Base-by-base conservation (phyloP, 768 basidiomycete species). In the Leccinum longicurvipes region DNA sequence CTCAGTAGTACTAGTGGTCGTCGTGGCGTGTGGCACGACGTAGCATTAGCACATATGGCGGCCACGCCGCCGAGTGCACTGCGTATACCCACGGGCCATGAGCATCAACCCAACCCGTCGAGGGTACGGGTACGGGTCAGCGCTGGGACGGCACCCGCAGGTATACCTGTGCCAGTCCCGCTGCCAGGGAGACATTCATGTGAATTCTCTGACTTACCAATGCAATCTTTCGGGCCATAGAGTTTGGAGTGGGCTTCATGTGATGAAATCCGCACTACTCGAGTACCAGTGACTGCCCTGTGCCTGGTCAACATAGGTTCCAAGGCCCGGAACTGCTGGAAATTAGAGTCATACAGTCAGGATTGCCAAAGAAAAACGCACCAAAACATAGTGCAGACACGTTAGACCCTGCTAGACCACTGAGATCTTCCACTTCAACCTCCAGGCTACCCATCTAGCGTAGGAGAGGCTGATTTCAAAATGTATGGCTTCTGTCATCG, bases 221-320 rank as follows among this genome's bases (percentile, higher is more conserved):
- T 64, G 84, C 85, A 87, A 69, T 94, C 91, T 27, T 80, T 76
- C 0, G 76, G 65, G 53, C 85, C 78, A 59, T 83, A 89, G 57
- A 71, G 80, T 17, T 70, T 60, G 0, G 84, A 78, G 6, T 72
- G 74, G 1, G 84, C 79, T 69, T 87, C 86, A 7, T 87, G 64
- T 6, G 91, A 92, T 5, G 90, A 88, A 56, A 82, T 83, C 92
- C 92, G 93, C 14, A 93, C 70, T 6, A 93, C 82, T 31, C 90
- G 81, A 3, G 84, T 74, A 27, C 78, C 77, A 3, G 73, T 67
- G 3, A 69, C 65, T 24, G 67, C 74, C 4, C 74, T 70, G 21
- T 80, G 77, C 25, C 77, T 77, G 14, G 72, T 59, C 15, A 93
- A 76, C 21, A 81, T 69, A 1, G 74, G 74, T 61, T 86, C 74